Evolutionary conservation across 1,284 basidiomycete genomes (phyloP), one percentile per base, ranked within the genome.

Genomic region (Peniophora sp.): DNA sequence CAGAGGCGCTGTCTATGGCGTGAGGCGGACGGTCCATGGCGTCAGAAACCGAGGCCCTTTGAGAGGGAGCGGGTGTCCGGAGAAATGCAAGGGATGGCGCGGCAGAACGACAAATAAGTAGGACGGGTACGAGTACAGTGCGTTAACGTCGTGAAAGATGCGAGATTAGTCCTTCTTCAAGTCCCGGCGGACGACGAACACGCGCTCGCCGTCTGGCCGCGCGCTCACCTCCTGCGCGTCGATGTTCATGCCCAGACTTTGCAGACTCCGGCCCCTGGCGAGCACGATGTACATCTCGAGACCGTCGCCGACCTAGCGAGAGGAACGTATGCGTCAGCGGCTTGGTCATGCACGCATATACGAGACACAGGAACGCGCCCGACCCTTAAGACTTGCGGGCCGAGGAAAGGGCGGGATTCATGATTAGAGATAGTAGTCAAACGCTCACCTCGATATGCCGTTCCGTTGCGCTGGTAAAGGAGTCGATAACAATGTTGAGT

Each of bases 391-490:
- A 48, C 23, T n/a, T 8, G 45, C 12, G n/a, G 36, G 23, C 47
- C 50, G 48, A 51, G 55, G 53, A 55, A 49, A 34, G 49, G 57
- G 51, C 37, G 36, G 58, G 27, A 12, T 6, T 32, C 6, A 6
- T 5, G 27, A 32, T 32, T 12, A 6, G 12, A 32, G 27, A 6
- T 32, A 12, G 27, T 6, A 32, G 12, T 6, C 12, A 32, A 12
- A 32, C 12, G 27, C 27, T 32, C 12, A 88, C 87, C 80, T 97
- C 93, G 64, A 97, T 97, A 68, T 97, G 94, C 58, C 94, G 83
- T 71, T 97, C 94, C 12, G 94, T 96, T 32, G 94, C 94, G 57
- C 90, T 83, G 32, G 91, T 92, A 65, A 93, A 93, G 18, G 92
- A 91, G 72, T 97, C 94, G 54, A 92, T 88, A 58, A 97, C 92